These are phyloP conservation scores for Gillenia trifoliata DNA, from an alignment of 306 rosid species.

Conservation along the genomic window DNA sequence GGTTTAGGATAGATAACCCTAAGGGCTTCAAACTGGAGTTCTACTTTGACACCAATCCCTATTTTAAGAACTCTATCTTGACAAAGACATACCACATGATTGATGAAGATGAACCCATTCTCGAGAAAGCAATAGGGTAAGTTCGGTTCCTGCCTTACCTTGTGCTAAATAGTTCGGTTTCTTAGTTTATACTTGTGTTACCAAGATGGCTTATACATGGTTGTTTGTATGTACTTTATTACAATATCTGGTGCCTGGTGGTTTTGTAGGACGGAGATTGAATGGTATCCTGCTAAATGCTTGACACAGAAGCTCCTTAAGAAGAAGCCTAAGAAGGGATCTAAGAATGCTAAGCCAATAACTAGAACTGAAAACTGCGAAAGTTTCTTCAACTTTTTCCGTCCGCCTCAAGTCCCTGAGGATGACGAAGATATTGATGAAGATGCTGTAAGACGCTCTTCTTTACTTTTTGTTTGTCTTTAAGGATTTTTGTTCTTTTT, in stretches of 20 bases:
- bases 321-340: constrained; percentile 95
- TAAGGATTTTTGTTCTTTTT: not conserved
- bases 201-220: not conserved
- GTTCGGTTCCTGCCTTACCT: constrained; percentile 1
- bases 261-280: constrained; percentile 70
- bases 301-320: constrained; percentile 92
- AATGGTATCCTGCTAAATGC: constrained; percentile 80
- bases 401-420: constrained; percentile 87
- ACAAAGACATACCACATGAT: constrained; percentile 86
- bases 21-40: constrained; percentile 92
- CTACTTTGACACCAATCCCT: constrained; percentile 71
- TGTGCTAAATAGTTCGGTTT: not conserved
- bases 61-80: constrained; percentile 67
- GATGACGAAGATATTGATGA: constrained; percentile 92
- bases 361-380: constrained; percentile 92
- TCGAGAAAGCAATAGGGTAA: constrained; percentile 91
- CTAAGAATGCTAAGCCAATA: constrained; percentile 86
- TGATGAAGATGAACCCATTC: constrained; percentile 86
- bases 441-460: constrained; percentile 49
- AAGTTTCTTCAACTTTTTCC: constrained; percentile 91
- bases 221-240: not conserved
- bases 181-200: not conserved
- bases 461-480: not conserved
- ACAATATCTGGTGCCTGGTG: constrained; percentile 7
- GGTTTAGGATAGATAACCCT: constrained; percentile 69